Conservation (phyloP, 106 monocot species). For the Dendrobium huoshanense region DNA sequence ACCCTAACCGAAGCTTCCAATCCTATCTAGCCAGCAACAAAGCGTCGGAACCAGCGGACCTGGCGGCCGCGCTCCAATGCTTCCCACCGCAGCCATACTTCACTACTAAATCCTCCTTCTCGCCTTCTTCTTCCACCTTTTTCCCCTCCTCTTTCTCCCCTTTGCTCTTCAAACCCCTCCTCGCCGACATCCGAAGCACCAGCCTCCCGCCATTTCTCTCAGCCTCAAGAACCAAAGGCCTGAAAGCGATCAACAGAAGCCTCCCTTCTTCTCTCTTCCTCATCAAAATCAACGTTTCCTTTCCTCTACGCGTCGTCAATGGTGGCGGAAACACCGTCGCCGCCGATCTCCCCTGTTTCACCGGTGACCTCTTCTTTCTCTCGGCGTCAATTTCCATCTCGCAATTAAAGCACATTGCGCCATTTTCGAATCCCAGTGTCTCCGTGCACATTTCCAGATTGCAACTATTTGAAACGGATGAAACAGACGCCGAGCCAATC, state of each 20-base stretch:
- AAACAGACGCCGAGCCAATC: background rate
- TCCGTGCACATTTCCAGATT: constrained; percentile 5
- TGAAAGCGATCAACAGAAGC: constrained; percentile 8
- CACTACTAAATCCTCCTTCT: background rate
- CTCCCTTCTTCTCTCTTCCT: constrained; percentile 11
- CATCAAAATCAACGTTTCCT: background rate
- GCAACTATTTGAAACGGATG: background rate
- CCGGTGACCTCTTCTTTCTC: background rate
- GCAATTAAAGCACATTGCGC: background rate
- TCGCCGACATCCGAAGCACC: background rate
- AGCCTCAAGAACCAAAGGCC: background rate
- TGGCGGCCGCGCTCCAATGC: background rate
- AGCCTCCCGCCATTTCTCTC: constrained; percentile 10
- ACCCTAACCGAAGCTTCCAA: no score
- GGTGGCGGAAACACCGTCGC: constrained; percentile 3
- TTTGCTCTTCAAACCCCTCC: no score
- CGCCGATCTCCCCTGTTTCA: background rate
- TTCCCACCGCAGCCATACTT: no score
- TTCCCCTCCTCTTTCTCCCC: background rate
- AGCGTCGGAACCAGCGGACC: background rate
- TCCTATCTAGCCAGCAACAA: background rate
- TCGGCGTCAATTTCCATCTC: background rate
- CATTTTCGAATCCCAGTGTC: background rate
- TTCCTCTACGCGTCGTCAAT: background rate
- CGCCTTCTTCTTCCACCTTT: background rate